Evolutionary conservation across 2,329 filamentous ascomycete species (phyloP).

Genomic region (Penicillium sp.): DNA sequence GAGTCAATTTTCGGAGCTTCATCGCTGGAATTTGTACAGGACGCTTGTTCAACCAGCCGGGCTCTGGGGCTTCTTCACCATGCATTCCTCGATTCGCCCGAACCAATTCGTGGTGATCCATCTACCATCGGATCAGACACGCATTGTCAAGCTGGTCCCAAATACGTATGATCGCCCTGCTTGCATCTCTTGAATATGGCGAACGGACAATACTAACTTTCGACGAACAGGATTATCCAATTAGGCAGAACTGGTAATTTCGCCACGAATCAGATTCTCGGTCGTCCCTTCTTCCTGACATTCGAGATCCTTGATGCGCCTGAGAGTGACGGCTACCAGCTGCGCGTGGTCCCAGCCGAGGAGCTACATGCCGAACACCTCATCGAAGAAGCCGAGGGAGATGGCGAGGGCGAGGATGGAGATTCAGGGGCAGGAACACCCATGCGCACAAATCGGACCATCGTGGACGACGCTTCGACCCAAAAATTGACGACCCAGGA

Average conservation of each 20-base stretch:
- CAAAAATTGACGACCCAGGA: slow-evolving; percentile 75
- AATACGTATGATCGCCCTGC: slow-evolving; percentile 61
- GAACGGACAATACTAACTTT: slow-evolving; percentile 5
- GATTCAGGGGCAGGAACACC: slow-evolving; percentile 45
- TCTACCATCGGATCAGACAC: slow-evolving; percentile 58
- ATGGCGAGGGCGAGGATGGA: slow-evolving; percentile 40
- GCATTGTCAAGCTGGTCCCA: slow-evolving; percentile 61
- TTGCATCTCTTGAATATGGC: not conserved
- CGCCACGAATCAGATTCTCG: slow-evolving; percentile 82
- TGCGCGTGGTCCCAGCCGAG: slow-evolving; percentile 76
- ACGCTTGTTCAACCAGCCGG: not conserved
- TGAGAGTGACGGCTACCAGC: slow-evolving; percentile 62
- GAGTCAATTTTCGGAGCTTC: not conserved
- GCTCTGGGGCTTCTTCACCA: slow-evolving; percentile 17
- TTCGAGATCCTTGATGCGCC: slow-evolving; percentile 81
- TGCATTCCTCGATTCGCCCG: slow-evolving; percentile 44
- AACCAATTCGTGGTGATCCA: slow-evolving; percentile 40
- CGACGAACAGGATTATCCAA: slow-evolving; percentile 68
- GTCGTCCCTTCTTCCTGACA: slow-evolving; percentile 87
- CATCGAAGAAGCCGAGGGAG: slow-evolving; percentile 52
- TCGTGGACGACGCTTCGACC: slow-evolving; percentile 63
- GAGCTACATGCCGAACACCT: slow-evolving; percentile 81
- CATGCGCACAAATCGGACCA: slow-evolving; percentile 65
- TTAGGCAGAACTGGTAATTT: slow-evolving; percentile 93
- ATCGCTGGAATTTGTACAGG: not conserved